These are phyloP conservation scores for Coemansia biformis DNA, from an alignment of 192 early-diverging fungal genomes.

Conservation along the genomic window DNA sequence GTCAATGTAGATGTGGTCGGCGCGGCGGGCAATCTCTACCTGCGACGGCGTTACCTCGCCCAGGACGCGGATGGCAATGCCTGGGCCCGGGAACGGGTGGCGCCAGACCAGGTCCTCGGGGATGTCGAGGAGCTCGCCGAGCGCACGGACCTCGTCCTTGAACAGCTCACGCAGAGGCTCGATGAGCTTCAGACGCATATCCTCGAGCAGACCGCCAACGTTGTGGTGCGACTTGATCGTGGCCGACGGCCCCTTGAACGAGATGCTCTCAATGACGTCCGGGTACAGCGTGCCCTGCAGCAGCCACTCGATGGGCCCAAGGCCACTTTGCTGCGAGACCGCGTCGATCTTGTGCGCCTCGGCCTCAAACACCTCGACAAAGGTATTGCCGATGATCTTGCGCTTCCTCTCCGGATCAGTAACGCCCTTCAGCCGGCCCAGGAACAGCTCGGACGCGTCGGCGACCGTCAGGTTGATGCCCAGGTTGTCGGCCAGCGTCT, in stretches of 20 bases:
- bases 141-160: slow-evolving; percentile 98
- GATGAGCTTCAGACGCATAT: slow-evolving; percentile 97
- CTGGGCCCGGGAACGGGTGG: slow-evolving; percentile 99
- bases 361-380: slow-evolving; percentile 95
- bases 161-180: slow-evolving; percentile 98
- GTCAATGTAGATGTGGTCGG: slow-evolving; percentile 97
- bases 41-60: slow-evolving; percentile 93
- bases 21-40: slow-evolving; percentile 90
- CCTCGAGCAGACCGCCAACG: slow-evolving; percentile 91
- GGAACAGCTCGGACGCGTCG: slow-evolving; percentile 80
- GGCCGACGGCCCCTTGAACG: slow-evolving; percentile 98
- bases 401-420: slow-evolving; percentile 96
- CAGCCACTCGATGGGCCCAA: slow-evolving; percentile 85
- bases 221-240: slow-evolving; percentile 99
- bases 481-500: slow-evolving; percentile 79
- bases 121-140: slow-evolving; percentile 84
- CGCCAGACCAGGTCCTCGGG: slow-evolving; percentile 96
- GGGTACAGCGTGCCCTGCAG: slow-evolving; percentile 98
- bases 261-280: slow-evolving; percentile 97
- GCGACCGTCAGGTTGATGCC: slow-evolving; percentile 94
- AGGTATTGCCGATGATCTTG: slow-evolving; percentile 99
- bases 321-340: slow-evolving; percentile 62
- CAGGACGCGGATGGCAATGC: slow-evolving; percentile 95
- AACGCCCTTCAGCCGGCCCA: slow-evolving; percentile 80
- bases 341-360: slow-evolving; percentile 87